A percentile compares a stretch with the other conserved stretches of the same genome.
Conservation (phyloP, 2,329 filamentous ascomycete genomes). For the Gnomoniopsis smithogilvyi region DNA sequence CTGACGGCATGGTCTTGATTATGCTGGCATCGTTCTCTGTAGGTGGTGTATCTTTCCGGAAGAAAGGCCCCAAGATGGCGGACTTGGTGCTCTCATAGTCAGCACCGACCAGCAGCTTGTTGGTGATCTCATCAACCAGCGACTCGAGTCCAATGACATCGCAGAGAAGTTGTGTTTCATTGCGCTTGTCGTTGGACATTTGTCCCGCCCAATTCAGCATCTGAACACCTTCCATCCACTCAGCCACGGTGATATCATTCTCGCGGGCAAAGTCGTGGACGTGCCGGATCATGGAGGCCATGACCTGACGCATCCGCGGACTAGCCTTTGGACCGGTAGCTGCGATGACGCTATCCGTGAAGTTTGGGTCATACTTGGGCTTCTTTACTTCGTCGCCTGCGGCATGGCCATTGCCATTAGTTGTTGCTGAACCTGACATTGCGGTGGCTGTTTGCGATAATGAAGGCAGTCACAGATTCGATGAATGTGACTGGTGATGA, state of each 20-base stretch:
- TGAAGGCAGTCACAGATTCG: neutral
- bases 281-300: constrained; percentile 67
- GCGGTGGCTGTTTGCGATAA: neutral
- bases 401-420: constrained; percentile 23
- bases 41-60: constrained; percentile 68
- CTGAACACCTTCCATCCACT: constrained; percentile 66
- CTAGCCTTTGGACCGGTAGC: constrained; percentile 70
- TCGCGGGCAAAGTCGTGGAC: constrained; percentile 81
- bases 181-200: constrained; percentile 65
- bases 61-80: constrained; percentile 83
- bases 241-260: constrained; percentile 73
- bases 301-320: constrained; percentile 65
- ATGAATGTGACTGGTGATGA: neutral
- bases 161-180: constrained; percentile 70
- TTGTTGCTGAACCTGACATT: neutral
- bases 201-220: constrained; percentile 66
- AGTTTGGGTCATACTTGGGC: constrained; percentile 66
- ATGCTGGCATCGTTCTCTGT: constrained; percentile 69
- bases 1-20: constrained; percentile 46
- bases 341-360: constrained; percentile 71
- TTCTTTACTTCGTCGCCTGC: constrained; percentile 26
- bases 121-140: constrained; percentile 79
- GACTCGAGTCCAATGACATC: constrained; percentile 74
- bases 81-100: constrained; percentile 59
- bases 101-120: constrained; percentile 49